These are phyloP conservation scores for Wickerhamomyces sp. DNA, from an alignment of 1,139 yeast genomes.

Conservation along the genomic window DNA sequence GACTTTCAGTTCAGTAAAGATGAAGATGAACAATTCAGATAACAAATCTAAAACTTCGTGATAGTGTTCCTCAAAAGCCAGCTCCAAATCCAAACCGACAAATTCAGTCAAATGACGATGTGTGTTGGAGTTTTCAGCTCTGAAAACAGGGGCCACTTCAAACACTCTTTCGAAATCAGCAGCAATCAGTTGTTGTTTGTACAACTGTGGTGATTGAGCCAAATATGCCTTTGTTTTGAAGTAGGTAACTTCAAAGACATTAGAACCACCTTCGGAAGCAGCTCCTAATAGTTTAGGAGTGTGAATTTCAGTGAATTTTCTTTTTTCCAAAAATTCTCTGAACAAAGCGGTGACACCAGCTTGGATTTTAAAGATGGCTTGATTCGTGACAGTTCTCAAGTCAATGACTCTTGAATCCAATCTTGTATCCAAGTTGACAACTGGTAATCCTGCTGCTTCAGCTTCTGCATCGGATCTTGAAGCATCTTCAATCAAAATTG, in stretches of 20 bases:
- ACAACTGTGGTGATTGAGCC: conserved; percentile 97
- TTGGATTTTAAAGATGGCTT: conserved; percentile 92
- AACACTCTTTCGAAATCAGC: conserved; percentile 95
- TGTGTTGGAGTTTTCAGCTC: conserved; percentile 98
- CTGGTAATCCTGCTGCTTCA: conserved; percentile 85
- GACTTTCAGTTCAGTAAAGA: conserved; percentile 75
- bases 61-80: conserved; percentile 97
- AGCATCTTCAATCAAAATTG: conserved; percentile 94
- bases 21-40: conserved; percentile 82
- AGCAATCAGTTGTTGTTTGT: conserved; percentile 96
- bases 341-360: conserved; percentile 84
- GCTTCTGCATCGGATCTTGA: conserved; percentile 94
- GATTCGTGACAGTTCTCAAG: conserved; percentile 93
- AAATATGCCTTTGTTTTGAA: conserved; percentile 89
- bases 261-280: conserved; percentile 97
- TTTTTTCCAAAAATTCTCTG: conserved; percentile 73
- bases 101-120: conserved; percentile 99
- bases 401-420: conserved; percentile 94
- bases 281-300: conserved; percentile 95
- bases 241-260: conserved; percentile 88
- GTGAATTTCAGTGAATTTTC: conserved; percentile 83
- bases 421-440: conserved; percentile 93
- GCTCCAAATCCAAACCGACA: conserved; percentile 94
- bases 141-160: conserved; percentile 95
- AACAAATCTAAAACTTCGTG: conserved; percentile 87